phyloP scores from a whole-genome alignment of 345 rosid genomes.

The Psidium friedrichsthalianum region DNA sequence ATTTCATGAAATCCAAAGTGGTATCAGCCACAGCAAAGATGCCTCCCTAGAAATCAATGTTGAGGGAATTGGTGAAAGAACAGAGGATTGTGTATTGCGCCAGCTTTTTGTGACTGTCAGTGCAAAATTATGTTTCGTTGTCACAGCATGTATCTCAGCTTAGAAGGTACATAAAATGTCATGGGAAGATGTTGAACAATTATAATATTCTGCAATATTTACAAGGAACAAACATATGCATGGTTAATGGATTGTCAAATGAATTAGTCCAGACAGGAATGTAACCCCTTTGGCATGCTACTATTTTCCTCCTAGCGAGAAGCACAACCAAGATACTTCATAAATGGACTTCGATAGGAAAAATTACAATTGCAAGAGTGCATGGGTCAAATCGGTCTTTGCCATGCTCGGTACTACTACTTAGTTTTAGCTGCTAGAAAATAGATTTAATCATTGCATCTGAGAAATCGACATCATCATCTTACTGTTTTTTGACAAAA shows the following conservation, averaged over 20 bases:
- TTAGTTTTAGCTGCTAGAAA: background rate
- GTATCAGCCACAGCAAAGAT: background rate
- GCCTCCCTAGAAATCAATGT: background rate
- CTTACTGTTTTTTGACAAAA: background rate
- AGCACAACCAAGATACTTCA: background rate
- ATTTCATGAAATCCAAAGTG: background rate
- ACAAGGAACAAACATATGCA: background rate
- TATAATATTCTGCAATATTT: background rate
- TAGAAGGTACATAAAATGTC: slow-evolving; percentile 22
- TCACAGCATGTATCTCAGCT: slow-evolving; percentile 30
- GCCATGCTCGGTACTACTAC: background rate
- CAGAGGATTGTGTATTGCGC: slow-evolving; percentile 4
- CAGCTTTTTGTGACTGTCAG: slow-evolving; percentile 52
- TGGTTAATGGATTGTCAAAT: background rate
- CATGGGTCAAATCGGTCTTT: background rate
- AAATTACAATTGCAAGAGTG: background rate
- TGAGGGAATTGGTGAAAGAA: background rate
- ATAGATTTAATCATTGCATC: background rate
- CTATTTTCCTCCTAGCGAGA: background rate
- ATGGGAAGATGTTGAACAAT: too few relatives aligned
- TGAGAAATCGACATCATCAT: background rate
- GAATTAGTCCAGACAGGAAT: background rate
- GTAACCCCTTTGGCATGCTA: background rate
- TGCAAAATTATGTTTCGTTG: slow-evolving; percentile 32
- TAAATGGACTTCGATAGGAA: background rate